phyloP scores from a whole-genome alignment of 2,329 filamentous ascomycete genomes.

The Boeremia lycopersici region DNA sequence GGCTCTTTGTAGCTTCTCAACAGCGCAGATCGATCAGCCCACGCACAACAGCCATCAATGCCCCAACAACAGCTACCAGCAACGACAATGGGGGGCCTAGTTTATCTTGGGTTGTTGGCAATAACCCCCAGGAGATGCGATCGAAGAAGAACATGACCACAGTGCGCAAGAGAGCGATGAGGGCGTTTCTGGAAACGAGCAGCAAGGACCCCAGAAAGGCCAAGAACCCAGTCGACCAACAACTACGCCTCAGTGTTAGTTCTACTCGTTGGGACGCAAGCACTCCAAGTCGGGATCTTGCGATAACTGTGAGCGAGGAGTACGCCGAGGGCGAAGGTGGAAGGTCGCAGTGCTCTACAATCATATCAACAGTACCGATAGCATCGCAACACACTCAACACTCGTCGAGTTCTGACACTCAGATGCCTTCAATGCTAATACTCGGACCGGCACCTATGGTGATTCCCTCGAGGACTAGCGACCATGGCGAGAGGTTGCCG shows the following conservation, averaged over 20 bases:
- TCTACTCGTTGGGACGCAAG: constrained; percentile 25
- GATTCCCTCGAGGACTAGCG: constrained; percentile 16
- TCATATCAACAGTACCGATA: constrained; percentile 11
- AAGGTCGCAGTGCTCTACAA: constrained; percentile 14
- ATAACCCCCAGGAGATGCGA: constrained; percentile 40
- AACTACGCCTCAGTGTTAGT: constrained; percentile 24
- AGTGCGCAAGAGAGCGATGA: constrained; percentile 47
- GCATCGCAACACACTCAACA: constrained; percentile 2
- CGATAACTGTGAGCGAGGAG: constrained; percentile 6
- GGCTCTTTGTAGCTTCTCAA: not conserved
- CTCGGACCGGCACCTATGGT: constrained; percentile 33
- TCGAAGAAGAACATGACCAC: constrained; percentile 39
- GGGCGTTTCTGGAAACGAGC: constrained; percentile 34
- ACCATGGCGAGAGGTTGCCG: constrained; percentile 14
- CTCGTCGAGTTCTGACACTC: constrained; percentile 7
- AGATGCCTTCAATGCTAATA: constrained; percentile 15
- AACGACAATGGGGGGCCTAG: constrained; percentile 7
- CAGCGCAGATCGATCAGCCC: constrained; percentile 20
- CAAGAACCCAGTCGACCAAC: not conserved
- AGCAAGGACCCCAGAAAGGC: constrained; percentile 16
- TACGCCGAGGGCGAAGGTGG: no score
- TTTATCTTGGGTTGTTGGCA: constrained; percentile 44
- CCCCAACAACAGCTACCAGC: not conserved
- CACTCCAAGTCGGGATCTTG: constrained; percentile 20
- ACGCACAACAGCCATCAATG: constrained; percentile 19